phyloP scores from a whole-genome alignment of 495 filamentous ascomycete genomes.

The Aspergillus indologenus region DNA sequence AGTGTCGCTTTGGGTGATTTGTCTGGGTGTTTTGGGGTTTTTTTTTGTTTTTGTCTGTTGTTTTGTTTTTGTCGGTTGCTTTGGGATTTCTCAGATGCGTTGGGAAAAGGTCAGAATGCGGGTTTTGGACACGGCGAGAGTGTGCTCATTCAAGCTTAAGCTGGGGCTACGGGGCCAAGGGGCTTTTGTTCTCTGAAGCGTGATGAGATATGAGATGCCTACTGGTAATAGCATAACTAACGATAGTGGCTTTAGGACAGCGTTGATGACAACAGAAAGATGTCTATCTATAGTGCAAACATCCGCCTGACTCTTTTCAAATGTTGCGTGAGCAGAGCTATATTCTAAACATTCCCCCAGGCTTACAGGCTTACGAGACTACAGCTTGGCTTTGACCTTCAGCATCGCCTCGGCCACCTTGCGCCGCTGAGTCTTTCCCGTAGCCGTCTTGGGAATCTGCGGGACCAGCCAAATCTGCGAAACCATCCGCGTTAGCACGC shows the following conservation, averaged over 20 bases:
- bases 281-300: not conserved
- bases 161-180: too few species aligned
- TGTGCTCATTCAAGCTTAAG: too few species aligned
- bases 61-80: too few species aligned
- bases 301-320: not conserved
- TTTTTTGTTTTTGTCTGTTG: too few species aligned
- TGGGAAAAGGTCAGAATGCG: too few species aligned
- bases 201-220: not conserved
- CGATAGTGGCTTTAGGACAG: not conserved
- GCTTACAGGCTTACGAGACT: not conserved
- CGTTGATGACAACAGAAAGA: not conserved
- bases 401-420: constrained; percentile 78
- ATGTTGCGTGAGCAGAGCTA: not conserved
- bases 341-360: too few species aligned
- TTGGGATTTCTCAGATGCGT: too few species aligned
- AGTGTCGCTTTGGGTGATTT: too few species aligned
- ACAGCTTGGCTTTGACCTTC: constrained; percentile 47
- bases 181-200: too few species aligned
- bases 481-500: not conserved
- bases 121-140: too few species aligned
- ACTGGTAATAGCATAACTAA: not conserved
- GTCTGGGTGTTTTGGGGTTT: too few species aligned
- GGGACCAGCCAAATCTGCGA: constrained; percentile 70
- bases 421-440: constrained; percentile 78
- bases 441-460: constrained; percentile 85